phyloP scores from a whole-genome alignment of 371 early-diverging fungal genomes.

The Coemansia sp. region DNA sequence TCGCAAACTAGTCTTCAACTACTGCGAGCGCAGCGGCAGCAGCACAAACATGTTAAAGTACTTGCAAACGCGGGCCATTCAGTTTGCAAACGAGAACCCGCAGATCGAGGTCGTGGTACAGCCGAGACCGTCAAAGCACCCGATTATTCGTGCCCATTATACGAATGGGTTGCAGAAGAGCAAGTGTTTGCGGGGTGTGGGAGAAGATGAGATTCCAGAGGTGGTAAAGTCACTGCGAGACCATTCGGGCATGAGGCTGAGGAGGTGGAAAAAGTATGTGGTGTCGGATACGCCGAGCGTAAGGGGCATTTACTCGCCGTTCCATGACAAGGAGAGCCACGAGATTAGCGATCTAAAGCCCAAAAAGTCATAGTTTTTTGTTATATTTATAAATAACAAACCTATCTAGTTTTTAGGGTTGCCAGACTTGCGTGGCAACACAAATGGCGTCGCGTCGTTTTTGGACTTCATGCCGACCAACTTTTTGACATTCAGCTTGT shows the following conservation, averaged over 20 bases:
- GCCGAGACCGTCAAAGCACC: constrained; percentile 75
- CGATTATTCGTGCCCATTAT: constrained; percentile 72
- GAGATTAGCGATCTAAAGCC: constrained; percentile 37
- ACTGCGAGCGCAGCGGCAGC: constrained; percentile 83
- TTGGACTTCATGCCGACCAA: constrained; percentile 9
- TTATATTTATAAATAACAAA: not conserved
- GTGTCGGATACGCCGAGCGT: constrained; percentile 77
- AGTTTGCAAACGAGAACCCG: constrained; percentile 73
- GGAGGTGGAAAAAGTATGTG: constrained; percentile 69
- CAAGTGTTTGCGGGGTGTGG: constrained; percentile 68
- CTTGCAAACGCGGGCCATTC: constrained; percentile 62
- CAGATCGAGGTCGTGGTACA: constrained; percentile 79
- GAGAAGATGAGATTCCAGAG: constrained; percentile 60
- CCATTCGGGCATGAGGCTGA: constrained; percentile 65
- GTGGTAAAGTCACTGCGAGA: constrained; percentile 66
- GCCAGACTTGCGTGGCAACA: constrained; percentile 15
- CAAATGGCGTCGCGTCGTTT: constrained; percentile 6
- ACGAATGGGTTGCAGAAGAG: constrained; percentile 72
- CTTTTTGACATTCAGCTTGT: constrained; percentile 6
- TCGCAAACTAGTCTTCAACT: constrained; percentile 77
- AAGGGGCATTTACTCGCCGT: constrained; percentile 88
- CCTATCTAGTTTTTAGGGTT: not conserved
- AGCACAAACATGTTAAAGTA: constrained; percentile 80
- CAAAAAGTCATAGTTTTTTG: not conserved
- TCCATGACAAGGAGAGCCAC: constrained; percentile 59